phyloP scores from a whole-genome alignment of 495 filamentous ascomycete species.

The Hypoxylon intermedium region DNA sequence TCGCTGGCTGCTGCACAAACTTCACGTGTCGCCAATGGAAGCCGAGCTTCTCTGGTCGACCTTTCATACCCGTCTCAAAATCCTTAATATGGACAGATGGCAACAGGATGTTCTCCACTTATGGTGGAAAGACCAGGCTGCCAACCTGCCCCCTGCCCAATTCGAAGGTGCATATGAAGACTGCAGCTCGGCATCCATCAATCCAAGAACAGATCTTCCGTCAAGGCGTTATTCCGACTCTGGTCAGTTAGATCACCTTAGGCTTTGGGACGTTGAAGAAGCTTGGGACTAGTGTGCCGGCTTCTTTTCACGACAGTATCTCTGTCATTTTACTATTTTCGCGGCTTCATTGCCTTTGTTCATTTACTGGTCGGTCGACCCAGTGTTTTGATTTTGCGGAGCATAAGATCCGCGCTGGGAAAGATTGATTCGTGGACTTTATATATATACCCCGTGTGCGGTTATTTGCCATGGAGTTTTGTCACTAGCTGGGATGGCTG shows the following conservation, averaged over 20 bases:
- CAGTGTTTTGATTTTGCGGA: slow-evolving; percentile 9
- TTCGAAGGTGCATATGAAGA: slow-evolving; percentile 37
- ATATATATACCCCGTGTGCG: slow-evolving; percentile 32
- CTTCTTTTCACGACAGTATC: slow-evolving; percentile 4
- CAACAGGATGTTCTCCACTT: slow-evolving; percentile 54
- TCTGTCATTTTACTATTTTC: neutral
- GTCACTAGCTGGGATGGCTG: slow-evolving; percentile 13
- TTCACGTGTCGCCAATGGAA: slow-evolving; percentile 53
- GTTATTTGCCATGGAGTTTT: slow-evolving; percentile 28
- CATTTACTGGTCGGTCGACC: slow-evolving; percentile 3
- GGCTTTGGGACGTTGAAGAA: slow-evolving; percentile 23
- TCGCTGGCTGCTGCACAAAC: slow-evolving; percentile 55
- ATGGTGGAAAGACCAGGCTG: slow-evolving; percentile 52
- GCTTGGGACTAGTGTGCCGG: slow-evolving; percentile 8
- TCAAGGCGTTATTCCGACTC: slow-evolving; percentile 31
- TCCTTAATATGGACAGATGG: slow-evolving; percentile 52
- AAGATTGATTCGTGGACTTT: slow-evolving; percentile 30
- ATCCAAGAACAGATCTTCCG: slow-evolving; percentile 24
- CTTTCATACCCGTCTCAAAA: slow-evolving; percentile 43
- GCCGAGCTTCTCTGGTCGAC: slow-evolving; percentile 51
- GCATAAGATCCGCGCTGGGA: slow-evolving; percentile 7
- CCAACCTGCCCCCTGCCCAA: slow-evolving; percentile 26
- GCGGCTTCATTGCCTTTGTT: slow-evolving; percentile 19
- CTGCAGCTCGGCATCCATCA: slow-evolving; percentile 30
- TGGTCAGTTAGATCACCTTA: slow-evolving; percentile 25